These are phyloP conservation scores for Trichoderma citrinoviride DNA, from an alignment of 2,329 filamentous ascomycete genomes.

Conservation along the genomic window DNA sequence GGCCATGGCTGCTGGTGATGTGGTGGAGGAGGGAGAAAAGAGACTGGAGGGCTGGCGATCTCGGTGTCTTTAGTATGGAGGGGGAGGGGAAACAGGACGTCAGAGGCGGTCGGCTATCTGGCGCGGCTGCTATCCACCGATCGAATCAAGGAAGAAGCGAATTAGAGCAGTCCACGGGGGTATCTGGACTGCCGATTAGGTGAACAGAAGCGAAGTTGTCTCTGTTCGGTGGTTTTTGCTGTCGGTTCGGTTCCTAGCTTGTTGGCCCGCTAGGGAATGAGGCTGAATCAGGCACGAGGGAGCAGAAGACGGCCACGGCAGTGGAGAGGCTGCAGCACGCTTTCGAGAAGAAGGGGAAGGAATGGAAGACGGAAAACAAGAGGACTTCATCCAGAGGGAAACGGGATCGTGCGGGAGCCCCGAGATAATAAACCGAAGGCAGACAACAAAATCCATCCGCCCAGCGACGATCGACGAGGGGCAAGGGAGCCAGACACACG, in stretches of 20 bases:
- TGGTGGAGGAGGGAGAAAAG: neutral
- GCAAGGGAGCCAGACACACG: neutral
- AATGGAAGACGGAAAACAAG: neutral
- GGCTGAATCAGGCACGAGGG: conserved; percentile 5
- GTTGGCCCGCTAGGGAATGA: conserved; percentile 20
- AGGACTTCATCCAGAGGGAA: neutral
- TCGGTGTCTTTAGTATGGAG: neutral
- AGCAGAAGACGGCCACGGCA: neutral
- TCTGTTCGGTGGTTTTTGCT: neutral
- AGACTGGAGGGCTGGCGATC: neutral
- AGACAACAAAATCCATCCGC: neutral
- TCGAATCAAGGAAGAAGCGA: neutral
- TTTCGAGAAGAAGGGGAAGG: neutral
- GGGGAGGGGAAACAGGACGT: neutral
- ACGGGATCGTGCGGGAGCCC: neutral
- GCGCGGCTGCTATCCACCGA: conserved; percentile 1
- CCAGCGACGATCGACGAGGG: conserved; percentile 4
- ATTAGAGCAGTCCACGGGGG: conserved; percentile 4
- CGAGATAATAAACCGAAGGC: neutral
- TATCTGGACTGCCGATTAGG: conserved; percentile 6
- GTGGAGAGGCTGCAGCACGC: neutral
- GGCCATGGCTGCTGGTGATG: conserved; percentile 42
- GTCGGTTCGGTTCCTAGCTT: conserved; percentile 10
- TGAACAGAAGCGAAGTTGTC: neutral
- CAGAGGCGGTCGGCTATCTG: conserved; percentile 2